Conservation (phyloP, 495 filamentous ascomycete genomes). For the Penicillium coffeae region DNA sequence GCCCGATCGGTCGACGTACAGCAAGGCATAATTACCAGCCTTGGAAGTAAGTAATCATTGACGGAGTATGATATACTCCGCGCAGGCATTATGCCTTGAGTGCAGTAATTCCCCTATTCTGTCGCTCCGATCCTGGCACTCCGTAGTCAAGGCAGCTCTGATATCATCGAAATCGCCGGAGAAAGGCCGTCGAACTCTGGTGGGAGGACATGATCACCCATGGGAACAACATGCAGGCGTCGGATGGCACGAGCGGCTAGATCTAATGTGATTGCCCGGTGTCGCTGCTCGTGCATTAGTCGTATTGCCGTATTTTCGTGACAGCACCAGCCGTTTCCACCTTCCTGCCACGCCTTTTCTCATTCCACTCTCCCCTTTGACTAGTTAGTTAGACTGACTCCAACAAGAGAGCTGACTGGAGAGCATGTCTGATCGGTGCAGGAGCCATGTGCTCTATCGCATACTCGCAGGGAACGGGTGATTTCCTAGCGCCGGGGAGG, state of each 20-base stretch:
- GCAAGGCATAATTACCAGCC: neutral
- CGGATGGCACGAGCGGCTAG: constrained; percentile 13
- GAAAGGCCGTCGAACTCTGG: constrained; percentile 22
- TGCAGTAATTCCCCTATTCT: too few relatives aligned
- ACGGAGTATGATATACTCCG: too few relatives aligned
- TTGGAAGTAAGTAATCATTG: neutral
- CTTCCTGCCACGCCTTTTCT: too few relatives aligned
- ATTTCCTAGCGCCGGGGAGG: neutral
- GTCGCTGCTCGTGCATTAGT: constrained; percentile 23
- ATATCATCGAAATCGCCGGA: constrained; percentile 19
- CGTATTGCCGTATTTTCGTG: constrained; percentile 16
- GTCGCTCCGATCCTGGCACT: too few relatives aligned
- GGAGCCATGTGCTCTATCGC: neutral
- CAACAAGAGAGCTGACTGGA: too few relatives aligned
- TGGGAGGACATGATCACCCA: constrained; percentile 17
- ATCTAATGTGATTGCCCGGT: constrained; percentile 27
- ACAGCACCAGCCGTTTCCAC: neutral
- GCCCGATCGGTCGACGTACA: constrained; percentile 14
- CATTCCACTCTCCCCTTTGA: too few relatives aligned
- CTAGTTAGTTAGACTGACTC: too few relatives aligned
- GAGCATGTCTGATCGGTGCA: constrained; percentile 1
- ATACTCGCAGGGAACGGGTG: neutral
- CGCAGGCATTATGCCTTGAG: too few relatives aligned
- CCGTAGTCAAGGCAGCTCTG: too few relatives aligned
- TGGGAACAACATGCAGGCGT: constrained; percentile 23